These are phyloP conservation scores for Aureococcus anophagefferens DNA, from an alignment of 108 stramenopile genomes.

Conservation along the genomic window DNA sequence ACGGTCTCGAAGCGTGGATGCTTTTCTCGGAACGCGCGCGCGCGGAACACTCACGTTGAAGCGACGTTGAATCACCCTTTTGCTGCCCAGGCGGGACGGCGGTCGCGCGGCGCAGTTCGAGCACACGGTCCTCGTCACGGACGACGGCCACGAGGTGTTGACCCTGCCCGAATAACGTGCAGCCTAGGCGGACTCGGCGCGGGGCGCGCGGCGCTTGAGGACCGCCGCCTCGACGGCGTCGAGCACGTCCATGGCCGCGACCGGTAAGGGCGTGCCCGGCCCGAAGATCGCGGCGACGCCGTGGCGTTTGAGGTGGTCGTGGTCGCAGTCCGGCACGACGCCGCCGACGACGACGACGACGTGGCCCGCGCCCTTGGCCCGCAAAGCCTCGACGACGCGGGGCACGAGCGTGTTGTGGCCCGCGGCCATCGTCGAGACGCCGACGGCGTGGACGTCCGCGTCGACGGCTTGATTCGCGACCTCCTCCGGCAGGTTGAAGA, in stretches of 20 bases:
- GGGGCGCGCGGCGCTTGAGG: too few species aligned
- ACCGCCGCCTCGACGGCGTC: conserved; percentile 53
- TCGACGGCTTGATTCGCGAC: conserved; percentile 88
- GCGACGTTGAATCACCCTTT: too few species aligned
- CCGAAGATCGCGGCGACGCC: conserved; percentile 84
- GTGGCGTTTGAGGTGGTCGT: conserved; percentile 52
- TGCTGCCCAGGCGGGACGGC: conserved; percentile 79
- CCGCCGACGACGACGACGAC: conserved; percentile 89
- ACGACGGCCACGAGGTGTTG: conserved; percentile 79
- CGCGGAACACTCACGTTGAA: too few species aligned
- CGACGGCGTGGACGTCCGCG: conserved; percentile 93
- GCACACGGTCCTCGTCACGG: conserved; percentile 89
- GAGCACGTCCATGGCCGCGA: conserved; percentile 68
- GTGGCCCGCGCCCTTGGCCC: conserved; percentile 61
- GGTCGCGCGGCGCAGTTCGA: conserved; percentile 91
- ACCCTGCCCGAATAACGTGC: too few species aligned
- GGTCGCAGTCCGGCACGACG: conserved; percentile 39
- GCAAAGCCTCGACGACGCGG: conserved; percentile 75
- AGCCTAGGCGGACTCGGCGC: too few species aligned
- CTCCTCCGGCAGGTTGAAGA: conserved; percentile 92
- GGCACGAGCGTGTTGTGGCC: conserved; percentile 92
- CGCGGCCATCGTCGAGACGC: conserved; percentile 77
- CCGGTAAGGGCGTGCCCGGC: conserved; percentile 86
- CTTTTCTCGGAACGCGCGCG: too few species aligned
- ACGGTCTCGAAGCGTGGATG: too few species aligned